These are phyloP conservation scores for Ceraceosorus guamensis DNA, from an alignment of 1,284 basidiomycete genomes.

Conservation along the genomic window DNA sequence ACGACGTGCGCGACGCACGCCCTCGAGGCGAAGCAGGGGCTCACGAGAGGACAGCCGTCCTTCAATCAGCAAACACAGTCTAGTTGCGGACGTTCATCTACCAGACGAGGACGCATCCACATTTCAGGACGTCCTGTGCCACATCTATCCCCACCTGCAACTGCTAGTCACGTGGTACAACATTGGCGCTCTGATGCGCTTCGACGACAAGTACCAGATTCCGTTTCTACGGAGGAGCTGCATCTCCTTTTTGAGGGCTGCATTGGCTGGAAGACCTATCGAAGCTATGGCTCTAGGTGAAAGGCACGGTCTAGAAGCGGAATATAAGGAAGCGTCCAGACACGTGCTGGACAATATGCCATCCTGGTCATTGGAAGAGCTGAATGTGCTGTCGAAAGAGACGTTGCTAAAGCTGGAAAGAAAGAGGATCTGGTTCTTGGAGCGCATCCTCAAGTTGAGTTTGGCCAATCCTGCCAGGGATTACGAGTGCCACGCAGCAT, in stretches of 20 bases:
- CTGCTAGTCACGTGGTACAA: conserved; percentile 10
- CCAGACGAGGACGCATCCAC: conserved; percentile 25
- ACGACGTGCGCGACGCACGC: no score
- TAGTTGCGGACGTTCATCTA: conserved; percentile 19
- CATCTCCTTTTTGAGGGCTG: conserved; percentile 19
- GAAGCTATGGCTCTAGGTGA: conserved; percentile 35
- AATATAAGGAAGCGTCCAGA: conserved; percentile 27
- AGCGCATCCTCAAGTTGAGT: conserved; percentile 83
- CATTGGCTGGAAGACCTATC: conserved; percentile 31
- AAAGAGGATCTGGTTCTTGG: conserved; percentile 53
- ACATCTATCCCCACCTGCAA: conserved; percentile 20
- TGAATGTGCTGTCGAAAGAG: conserved; percentile 15
- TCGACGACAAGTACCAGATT: conserved; percentile 33
- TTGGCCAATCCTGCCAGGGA: conserved; percentile 77
- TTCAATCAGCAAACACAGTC: not conserved
- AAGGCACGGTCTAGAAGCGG: conserved; percentile 19
- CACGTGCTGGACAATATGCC: conserved; percentile 35
- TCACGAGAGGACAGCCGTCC: not conserved
- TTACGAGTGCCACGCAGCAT: conserved; percentile 65
- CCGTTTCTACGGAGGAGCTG: conserved; percentile 19
- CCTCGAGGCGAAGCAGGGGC: conserved; percentile 2
- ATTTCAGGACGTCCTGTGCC: conserved; percentile 28
- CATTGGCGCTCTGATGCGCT: conserved; percentile 20
- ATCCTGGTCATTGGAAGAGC: conserved; percentile 24
- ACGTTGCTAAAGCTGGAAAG: conserved; percentile 32